Evolutionary conservation across 139 green algal genomes (phyloP), one percentile per base, ranked within the genome.

Genomic region (Deuterostichococcus epilithicus): DNA sequence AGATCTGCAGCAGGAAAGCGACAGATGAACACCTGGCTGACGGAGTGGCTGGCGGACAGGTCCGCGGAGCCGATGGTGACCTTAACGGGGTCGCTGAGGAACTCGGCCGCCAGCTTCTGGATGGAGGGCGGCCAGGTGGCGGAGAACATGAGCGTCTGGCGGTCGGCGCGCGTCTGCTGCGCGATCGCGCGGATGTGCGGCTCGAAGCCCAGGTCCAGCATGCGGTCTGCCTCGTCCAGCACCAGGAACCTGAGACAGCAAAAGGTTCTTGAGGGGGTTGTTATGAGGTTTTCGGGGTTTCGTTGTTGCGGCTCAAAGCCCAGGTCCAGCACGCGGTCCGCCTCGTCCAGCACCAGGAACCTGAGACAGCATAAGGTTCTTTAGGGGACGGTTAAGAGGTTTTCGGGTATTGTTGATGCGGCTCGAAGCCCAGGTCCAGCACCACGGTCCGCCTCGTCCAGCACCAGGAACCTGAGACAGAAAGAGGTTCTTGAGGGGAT

Each of bases 121-220:
- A 99, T 90, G 42, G 83, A 85, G 10, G 76, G 74, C 38, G 95
- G 95, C 94, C 94, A 99, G 3, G 95, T 99, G 76, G 95, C 95
- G 37, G 74, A 90, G 82, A 99, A 98, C 94, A 99, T 98, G 73
- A 97, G 86, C 18, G 95, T 99, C 81, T 99, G 94, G 1, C 95
- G 79, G 81, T 96, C 94, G 10, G 91, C 82, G 6, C 92, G 84
- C 5, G 88, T 92, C 52, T 82, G 45, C 58, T 63, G 30, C 15
- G 73, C 80, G 47, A 90, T 88, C 23, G 70, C 71, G 75, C 90
- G 82, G 79, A 97, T 97, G 76, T 94, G 85, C 32, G 91, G 91
- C 84, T 96, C 90, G 80, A 97, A 97, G 42, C 94, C 94, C 71
- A 97, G 83, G 82, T 98, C 94, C 74, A 98, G 85, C 94, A 98